A percentile compares a stretch with the other conserved stretches of the same genome.
Conservation (phyloP, 768 basidiomycete species). For the Omphalotus guepiniiformis region DNA sequence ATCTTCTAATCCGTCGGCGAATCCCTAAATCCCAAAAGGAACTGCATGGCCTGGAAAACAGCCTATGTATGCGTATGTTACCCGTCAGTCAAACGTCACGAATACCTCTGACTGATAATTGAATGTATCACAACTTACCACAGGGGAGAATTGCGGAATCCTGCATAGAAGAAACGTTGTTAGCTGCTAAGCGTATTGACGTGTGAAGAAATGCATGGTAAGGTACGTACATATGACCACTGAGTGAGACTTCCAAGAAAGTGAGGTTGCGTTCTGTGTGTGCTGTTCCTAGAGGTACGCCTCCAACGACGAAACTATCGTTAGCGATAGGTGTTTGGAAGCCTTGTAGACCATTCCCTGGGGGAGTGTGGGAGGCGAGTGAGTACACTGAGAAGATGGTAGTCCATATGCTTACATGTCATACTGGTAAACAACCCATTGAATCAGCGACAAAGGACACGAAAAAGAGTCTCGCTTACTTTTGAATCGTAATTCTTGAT, state of each 20-base stretch:
- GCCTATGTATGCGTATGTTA: slow-evolving; percentile 45
- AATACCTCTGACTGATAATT: slow-evolving; percentile 1
- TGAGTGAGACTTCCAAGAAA: slow-evolving; percentile 60
- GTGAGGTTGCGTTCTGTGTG: slow-evolving; percentile 68
- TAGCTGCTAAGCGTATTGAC: not conserved
- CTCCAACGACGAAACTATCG: slow-evolving; percentile 69
- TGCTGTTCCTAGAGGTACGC: slow-evolving; percentile 57
- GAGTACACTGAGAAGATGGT: slow-evolving; percentile 28
- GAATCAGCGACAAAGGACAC: not conserved
- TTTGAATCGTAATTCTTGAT: slow-evolving; percentile 60
- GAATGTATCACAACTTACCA: slow-evolving; percentile 30
- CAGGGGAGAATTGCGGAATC: slow-evolving; percentile 65
- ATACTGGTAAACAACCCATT: not conserved
- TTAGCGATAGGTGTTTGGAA: slow-evolving; percentile 65
- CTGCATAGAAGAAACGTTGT: slow-evolving; percentile 22
- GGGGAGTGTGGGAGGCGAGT: not conserved
- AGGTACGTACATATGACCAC: slow-evolving; percentile 62
- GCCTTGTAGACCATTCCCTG: slow-evolving; percentile 63
- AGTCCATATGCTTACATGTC: slow-evolving; percentile 29
- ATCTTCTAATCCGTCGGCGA: slow-evolving; percentile 24
- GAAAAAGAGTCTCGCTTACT: slow-evolving; percentile 33
- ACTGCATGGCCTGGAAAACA: slow-evolving; percentile 66
- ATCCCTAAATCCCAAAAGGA: slow-evolving; percentile 57
- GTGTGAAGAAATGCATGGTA: not conserved
- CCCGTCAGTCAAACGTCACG: too few species aligned